phyloP scores from a whole-genome alignment of 345 rosid genomes.

The Jatropha curcas region DNA sequence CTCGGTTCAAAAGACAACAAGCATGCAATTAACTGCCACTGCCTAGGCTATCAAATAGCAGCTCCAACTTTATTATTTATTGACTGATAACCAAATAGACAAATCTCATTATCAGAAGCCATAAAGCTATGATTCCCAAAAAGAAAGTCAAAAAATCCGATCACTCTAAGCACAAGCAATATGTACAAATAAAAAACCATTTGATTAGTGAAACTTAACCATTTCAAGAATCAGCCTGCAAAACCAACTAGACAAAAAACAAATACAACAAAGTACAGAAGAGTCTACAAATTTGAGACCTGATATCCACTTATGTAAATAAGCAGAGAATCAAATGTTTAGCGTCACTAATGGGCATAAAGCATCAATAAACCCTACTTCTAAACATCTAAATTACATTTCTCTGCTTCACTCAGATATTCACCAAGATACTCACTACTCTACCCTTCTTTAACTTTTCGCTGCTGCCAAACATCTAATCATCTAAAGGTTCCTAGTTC shows the following conservation, averaged over 20 bases:
- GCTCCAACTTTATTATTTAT: no score
- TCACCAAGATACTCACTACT: background rate
- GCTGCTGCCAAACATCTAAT: slow-evolving; percentile 29
- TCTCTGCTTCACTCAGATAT: slow-evolving; percentile 11
- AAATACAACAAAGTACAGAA: background rate
- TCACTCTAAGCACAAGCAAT: no score
- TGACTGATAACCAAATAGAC: no score
- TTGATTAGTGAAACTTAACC: no score
- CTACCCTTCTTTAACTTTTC: background rate
- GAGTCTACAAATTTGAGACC: slow-evolving; percentile 7
- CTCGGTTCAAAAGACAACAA: no score
- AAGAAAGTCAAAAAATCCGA: no score
- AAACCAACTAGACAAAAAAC: background rate
- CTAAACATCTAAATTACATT: slow-evolving; percentile 21
- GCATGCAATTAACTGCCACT: no score
- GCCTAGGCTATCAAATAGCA: no score
- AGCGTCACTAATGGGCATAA: background rate
- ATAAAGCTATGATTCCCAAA: no score
- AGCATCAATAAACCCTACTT: slow-evolving; percentile 7
- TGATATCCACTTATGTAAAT: background rate
- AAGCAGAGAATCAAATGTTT: background rate
- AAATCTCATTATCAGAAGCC: no score
- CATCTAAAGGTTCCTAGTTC: slow-evolving; percentile 27
- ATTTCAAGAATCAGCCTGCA: background rate
- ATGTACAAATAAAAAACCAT: no score